phyloP scores from a whole-genome alignment of 352 stramenopile genomes.

The Globisporangium apiculatum region DNA sequence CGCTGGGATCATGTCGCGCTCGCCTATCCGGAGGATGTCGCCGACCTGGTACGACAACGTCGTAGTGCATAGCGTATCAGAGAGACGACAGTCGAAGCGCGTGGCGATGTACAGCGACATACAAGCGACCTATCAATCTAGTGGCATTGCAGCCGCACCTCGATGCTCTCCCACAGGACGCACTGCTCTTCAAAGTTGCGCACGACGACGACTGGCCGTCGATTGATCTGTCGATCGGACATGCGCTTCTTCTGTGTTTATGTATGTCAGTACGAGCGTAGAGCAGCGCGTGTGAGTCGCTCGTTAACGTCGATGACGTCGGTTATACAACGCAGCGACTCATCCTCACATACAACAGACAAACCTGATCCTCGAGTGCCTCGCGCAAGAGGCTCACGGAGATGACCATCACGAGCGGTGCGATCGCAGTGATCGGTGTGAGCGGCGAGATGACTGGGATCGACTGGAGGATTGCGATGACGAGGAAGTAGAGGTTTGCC shows the following conservation, averaged over 20 bases:
- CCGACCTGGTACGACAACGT: conserved; percentile 41
- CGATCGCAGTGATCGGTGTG: conserved; percentile 57
- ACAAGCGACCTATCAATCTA: not conserved
- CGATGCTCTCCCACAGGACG: conserved; percentile 67
- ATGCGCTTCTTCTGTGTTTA: conserved; percentile 30
- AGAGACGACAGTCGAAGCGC: too few relatives aligned
- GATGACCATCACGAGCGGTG: conserved; percentile 80
- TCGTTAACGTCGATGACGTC: not conserved
- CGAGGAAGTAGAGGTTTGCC: conserved; percentile 66
- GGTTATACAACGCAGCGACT: not conserved
- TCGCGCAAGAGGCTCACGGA: conserved; percentile 69
- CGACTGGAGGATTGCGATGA: conserved; percentile 67
- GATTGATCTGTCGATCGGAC: conserved; percentile 58
- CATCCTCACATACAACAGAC: conserved; percentile 5
- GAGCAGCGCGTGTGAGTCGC: not conserved
- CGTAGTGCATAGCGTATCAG: too few relatives aligned
- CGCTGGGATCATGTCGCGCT: conserved; percentile 85
- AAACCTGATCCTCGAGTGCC: conserved; percentile 69
- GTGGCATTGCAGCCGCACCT: conserved; percentile 21
- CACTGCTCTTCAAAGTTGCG: conserved; percentile 54
- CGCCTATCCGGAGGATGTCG: conserved; percentile 78
- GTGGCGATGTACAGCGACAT: too few relatives aligned
- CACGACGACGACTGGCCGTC: conserved; percentile 41
- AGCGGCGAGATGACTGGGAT: conserved; percentile 59
- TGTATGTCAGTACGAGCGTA: not conserved